Evolutionary conservation across 345 rosid genomes (phyloP), one percentile per base, ranked within the genome.

Genomic region (Rhizophora mangle): DNA sequence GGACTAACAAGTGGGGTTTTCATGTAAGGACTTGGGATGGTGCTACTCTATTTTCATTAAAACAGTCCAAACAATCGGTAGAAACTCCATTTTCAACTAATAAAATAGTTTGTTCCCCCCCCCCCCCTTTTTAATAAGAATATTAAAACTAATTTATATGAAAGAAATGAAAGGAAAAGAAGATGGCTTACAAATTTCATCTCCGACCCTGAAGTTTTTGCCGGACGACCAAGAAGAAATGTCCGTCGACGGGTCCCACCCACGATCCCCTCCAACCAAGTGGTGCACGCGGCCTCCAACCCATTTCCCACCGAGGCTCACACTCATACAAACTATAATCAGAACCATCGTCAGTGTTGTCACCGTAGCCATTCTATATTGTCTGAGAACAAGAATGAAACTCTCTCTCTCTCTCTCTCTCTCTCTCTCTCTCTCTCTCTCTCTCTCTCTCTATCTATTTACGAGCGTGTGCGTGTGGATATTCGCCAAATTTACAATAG

Each of bases 261-360:
- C 95, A 6, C 87, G 86, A 47, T 89, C 92, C 9, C 82, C 87
- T 24, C 91, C 92, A 54, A 85, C 88, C 37, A 87, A 83, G 54
- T 89, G 91, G 75, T 87, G 86, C 65, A 79, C 79, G 70, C 84
- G 83, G 37, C 82, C 88, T 58, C 29, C 77, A 21, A 46, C 85
- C 72, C 69, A n/a, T 18, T 64, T 27, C 57, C 58, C 82, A 9
- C 55, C 54, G 5, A 70, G 55, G 67, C 77, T 43, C 27, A 53
- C 66, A 29, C 77, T 51, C 31, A 57, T 63, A 29, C 72, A 37
- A 56, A 34, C 65, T 55, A 78, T 21, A 4, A 65, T 62, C 64
- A 68, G 54, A 57, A 19, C 66, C 53, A 21, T 21, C 49, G 5
- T 43, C 73, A 52, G 46, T 3, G 49, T 9, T 57, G 36, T 54